Evolutionary conservation across 2,329 filamentous ascomycete species (phyloP), one percentile per base, ranked within the genome.

Genomic region (Laburnicola sp.): DNA sequence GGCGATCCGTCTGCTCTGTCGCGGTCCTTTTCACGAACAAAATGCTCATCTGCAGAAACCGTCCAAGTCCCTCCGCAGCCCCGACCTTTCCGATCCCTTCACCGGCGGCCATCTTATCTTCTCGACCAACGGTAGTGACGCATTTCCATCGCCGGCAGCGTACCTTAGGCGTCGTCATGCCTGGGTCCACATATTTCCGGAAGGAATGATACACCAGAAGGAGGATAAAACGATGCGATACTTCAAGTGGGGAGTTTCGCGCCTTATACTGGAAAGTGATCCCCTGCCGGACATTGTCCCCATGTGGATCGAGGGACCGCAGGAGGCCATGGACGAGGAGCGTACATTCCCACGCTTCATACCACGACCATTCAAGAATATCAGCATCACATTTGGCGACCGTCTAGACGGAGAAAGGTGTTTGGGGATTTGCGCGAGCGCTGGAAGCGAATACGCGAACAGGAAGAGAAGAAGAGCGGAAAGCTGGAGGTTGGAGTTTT

Each of bases 131-230:
- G 85, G 85, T 37, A 61, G 64, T 11, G 88, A 93, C 72, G 75
- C 73, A 32, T 88, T 90, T 69, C 78, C 82, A 0, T 82, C 89
- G 0, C 91, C 91, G 1, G 86, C 90, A 1, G 82, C 85, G 41
- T 92, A 88, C 69, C 72, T 83, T 2, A 80, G 75, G 57, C 86
- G 91, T 63, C 84, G 84, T 39, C 82, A 89, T 71, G 84, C 85
- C 38, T 99, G 94, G 94, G 79, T 99, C 3, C 94, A 99, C 73
- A 87, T 97, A 48, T 97, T 97, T 72, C 94, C 94, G 9, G 94
- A 99, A 75, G 94, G 91, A 41, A 91, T 89, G 72, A 91, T 96
- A 39, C 92, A 97, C 73, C 94, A 99, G 75, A 86, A 91, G 59
- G 82, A 87, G 1, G 78, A 85, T 36, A 85, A 86, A 63, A 84